Conservation (phyloP, 2,329 filamentous ascomycete genomes). For the Hypomyces perniciosus region DNA sequence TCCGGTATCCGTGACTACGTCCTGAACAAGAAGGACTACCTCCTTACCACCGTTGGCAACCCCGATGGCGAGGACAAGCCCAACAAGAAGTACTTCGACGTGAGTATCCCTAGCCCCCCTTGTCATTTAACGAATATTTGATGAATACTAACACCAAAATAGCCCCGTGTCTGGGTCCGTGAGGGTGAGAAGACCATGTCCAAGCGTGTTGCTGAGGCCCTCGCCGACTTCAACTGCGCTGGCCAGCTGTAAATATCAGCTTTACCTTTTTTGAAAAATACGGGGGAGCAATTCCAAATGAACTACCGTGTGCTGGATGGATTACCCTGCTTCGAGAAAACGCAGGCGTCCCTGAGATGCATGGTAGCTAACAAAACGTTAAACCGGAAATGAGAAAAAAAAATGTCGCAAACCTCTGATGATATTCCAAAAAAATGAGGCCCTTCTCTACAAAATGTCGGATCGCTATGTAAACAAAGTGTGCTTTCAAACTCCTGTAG, state of each 20-base stretch:
- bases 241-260: slow-evolving; percentile 26
- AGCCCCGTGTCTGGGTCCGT: slow-evolving; percentile 90
- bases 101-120: slow-evolving; percentile 24
- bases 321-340: too few relatives aligned
- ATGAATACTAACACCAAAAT: slow-evolving; percentile 12
- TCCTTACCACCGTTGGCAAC: slow-evolving; percentile 83
- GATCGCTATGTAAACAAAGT: neutral
- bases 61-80: slow-evolving; percentile 94
- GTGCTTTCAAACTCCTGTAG: neutral
- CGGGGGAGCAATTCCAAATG: neutral
- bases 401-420: neutral
- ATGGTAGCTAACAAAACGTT: neutral
- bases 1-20: slow-evolving; percentile 92
- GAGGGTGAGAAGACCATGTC: slow-evolving; percentile 98
- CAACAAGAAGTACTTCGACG: slow-evolving; percentile 92
- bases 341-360: too few relatives aligned
- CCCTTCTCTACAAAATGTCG: slow-evolving; percentile 3
- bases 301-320: neutral
- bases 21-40: slow-evolving; percentile 90
- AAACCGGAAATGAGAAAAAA: neutral
- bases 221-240: slow-evolving; percentile 77
- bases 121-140: neutral
- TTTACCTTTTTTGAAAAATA: neutral
- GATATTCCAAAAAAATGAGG: neutral
- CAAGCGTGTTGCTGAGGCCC: slow-evolving; percentile 69